Base-by-base conservation (phyloP, 768 basidiomycete species). In the Naganishia friedmannii region DNA sequence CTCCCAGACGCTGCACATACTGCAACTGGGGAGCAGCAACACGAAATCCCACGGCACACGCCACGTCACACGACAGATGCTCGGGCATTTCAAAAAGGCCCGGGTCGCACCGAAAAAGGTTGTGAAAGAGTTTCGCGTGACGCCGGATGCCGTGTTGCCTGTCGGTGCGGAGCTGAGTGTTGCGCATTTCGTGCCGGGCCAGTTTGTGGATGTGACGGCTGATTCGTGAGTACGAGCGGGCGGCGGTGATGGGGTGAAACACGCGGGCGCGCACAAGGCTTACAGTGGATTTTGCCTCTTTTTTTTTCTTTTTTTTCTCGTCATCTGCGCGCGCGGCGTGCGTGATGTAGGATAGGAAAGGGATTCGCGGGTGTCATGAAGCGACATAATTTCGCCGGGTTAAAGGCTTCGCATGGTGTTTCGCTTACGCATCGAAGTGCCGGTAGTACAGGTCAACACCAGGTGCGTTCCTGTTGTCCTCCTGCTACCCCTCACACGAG, bases 281-380 rank as follows among this genome's bases (percentile, higher is more conserved):
- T n/a, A n/a, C n/a, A n/a, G n/a, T n/a, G n/a, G n/a, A n/a, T n/a
- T n/a, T n/a, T n/a, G n/a, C n/a, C n/a, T n/a, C n/a, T n/a, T n/a
- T n/a, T n/a, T n/a, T n/a, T n/a, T n/a, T n/a, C n/a, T n/a, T n/a
- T n/a, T n/a, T n/a, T n/a, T n/a, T n/a, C n/a, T n/a, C n/a, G n/a
- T n/a, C n/a, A n/a, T n/a, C n/a, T n/a, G n/a, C n/a, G n/a, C n/a
- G n/a, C n/a, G n/a, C n/a, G n/a, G n/a, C n/a, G 34, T 4, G 34
- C 6, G 46, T 60, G 46, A 12, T 65, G 48, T 68, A 99, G 94
- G 3, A 90, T 95, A 69, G 96, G 96, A 28, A 98, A 98, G 82
- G 96, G 96, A 9, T 97, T 94, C 82, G 90, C 92, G 73, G 96
- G 96, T 76, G 88, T 86, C 32, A 99, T 99, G 96, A 99, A 98